Evolutionary conservation across 2,329 filamentous ascomycete genomes (phyloP).

Genomic region (Chalara sp.): DNA sequence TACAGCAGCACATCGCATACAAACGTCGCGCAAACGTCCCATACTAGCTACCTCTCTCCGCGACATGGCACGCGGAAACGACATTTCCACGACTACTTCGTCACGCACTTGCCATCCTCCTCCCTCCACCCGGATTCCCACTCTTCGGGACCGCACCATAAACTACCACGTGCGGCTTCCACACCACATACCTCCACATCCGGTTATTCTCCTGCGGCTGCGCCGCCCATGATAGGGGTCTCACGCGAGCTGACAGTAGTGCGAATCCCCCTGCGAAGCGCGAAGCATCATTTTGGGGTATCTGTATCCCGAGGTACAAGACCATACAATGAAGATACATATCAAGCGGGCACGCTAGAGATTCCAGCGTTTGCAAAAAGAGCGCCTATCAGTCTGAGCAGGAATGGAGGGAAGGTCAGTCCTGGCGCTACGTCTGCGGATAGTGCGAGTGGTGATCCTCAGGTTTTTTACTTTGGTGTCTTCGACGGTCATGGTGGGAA

Average conservation of each 20-base stretch:
- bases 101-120: slow-evolving; percentile 89
- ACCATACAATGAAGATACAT: slow-evolving; percentile 87
- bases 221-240: slow-evolving; percentile 52
- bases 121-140: slow-evolving; percentile 85
- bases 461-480: slow-evolving; percentile 95
- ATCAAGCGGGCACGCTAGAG: slow-evolving; percentile 89
- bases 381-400: slow-evolving; percentile 55
- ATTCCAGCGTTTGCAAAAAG: slow-evolving; percentile 88
- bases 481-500: slow-evolving; percentile 93
- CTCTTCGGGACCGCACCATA: slow-evolving; percentile 64
- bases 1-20: slow-evolving; percentile 2
- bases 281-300: slow-evolving; percentile 93
- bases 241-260: slow-evolving; percentile 84
- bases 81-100: slow-evolving; percentile 89
- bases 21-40: background rate
- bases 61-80: slow-evolving; percentile 10
- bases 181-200: slow-evolving; percentile 61
- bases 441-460: slow-evolving; percentile 78
- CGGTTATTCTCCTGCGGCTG: slow-evolving; percentile 48
- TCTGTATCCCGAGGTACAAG: slow-evolving; percentile 73
- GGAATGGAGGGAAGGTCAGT: slow-evolving; percentile 11
- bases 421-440: slow-evolving; percentile 60
- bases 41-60: background rate
- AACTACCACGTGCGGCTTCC: slow-evolving; percentile 78
- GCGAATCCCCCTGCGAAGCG: slow-evolving; percentile 84